Evolutionary conservation across 345 rosid genomes (phyloP), one percentile per base, ranked within the genome.

Genomic region (Excoecaria cochinchinensis): DNA sequence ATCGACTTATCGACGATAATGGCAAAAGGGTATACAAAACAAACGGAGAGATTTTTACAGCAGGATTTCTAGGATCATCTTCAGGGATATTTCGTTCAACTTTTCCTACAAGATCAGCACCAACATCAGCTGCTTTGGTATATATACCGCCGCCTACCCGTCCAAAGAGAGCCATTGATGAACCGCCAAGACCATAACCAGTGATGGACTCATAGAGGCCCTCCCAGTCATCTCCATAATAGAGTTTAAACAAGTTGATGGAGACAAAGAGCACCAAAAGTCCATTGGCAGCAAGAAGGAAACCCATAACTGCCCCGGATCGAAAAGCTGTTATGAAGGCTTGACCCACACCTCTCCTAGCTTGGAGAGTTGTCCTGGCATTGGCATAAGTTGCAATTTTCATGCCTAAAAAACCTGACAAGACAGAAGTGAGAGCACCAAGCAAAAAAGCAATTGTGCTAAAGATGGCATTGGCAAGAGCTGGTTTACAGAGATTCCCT

Each of bases 191-290:
- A 46, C 87, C 92, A 74, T 90, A 90, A 66, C 92, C 95, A 2
- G 94, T 90, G 11, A 90, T 90, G 12, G 94, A 87, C 72, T 90
- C 90, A 64, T 83, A 90, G 5, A 90, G 92, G 6, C 94, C 94
- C 46, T 87, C 92, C 94, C 92, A 88, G 64, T 88, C 94, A 61
- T 88, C 89, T n/a, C 86, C 91, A 67, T 90, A 90, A 77, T 88
- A 90, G 47, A 87, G 80, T 67, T 82, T 88, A 73, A 88, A 90
- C 63, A 88, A 75, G 47, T 83, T 79, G 78, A 90, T 90, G 50
- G 89, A 82, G 31, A 75, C 76, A 74, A 75, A 86, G 5, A 90
- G 87, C 76, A 90, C 94, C 71, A 90, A 55, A 61, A 90, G 94
- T 36, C 94, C 87, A 85, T 87, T 90, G 6, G 92, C 89, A 65